Evolutionary conservation across 176 grass and related monocot species (phyloP), one percentile per base, ranked within the genome.

Genomic region (Phoenix dactylifera): DNA sequence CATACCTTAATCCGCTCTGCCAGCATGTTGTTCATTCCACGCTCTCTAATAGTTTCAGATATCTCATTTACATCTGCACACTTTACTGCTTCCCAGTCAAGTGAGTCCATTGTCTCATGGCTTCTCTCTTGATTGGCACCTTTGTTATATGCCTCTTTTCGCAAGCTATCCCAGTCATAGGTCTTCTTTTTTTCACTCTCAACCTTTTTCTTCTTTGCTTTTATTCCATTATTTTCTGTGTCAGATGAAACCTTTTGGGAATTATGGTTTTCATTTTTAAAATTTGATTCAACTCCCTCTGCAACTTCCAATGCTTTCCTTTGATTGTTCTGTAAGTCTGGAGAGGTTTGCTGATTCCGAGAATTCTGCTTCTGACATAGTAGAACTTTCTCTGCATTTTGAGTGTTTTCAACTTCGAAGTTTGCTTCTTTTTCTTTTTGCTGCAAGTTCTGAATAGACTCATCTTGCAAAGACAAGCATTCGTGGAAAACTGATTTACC

Each of bases 1-100:
- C 65, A 60, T 81, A 86, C 90, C 80, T 89, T 86, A 67, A 95
- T 95, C 24, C 90, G 57, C 50, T 89, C 76, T 64, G 82, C 90
- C 66, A 95, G 77, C 86, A 89, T 72, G 28, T 95, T 95, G 58
- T 89, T 86, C 90, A 95, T 89, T 67, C 90, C 85, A 70, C 86
- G 77, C 62, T 86, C 77, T 81, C 67, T 86, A 56, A 95, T 95
- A 49, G 77, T 53, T 10, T 86, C 70, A 50, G 90, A 83, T 77
- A 95, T 65, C 51, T 83, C 77, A 7, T 55, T 75, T 15, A 89
- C 79, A 30, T 85, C 66, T 60, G 82, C 82, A 72, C 69, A 70
- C 62, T 74, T 60, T 71, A 95, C 52, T 63, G 86, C 82, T 54
- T 89, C 82, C 71, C 83, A 95, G 60, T 95, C 82, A 76, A 95